Evolutionary conservation across 345 rosid genomes (phyloP), one percentile per base, ranked within the genome.

Genomic region (Dimocarpus longan): DNA sequence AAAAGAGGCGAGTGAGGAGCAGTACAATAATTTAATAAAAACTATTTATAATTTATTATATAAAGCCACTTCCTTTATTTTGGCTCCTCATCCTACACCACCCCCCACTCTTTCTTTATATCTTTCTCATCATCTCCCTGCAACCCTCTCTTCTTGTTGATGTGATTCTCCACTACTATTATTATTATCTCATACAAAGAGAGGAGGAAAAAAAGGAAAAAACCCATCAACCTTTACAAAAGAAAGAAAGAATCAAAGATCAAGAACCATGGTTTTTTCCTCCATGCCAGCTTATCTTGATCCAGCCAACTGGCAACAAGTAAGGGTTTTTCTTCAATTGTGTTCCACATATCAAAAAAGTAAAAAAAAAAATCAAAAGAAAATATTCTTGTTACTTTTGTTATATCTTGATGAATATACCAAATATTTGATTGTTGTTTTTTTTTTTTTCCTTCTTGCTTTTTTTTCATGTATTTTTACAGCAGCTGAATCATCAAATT

Each of bases 281-380:
- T 91, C 99, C 79, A 85, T 94, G 76, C 95, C 97, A 85, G 87
- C 97, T 87, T 94, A 96, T 89, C 97, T 93, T 88, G 99, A 94
- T 93, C 98, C 95, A 72, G 81, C 93, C 89, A 94, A 94, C 93
- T 96, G 98, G 98, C 98, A 91, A 74, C 97, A 91, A 83, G 98
- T 93, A 88, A 79, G 92, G 74, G 1, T 76, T 85, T 80, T 78
- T 54, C 42, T 52, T 60, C 21, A n/a, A 22, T 76, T 52, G 71
- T 78, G 48, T 56, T 70, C 26, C 18, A 68, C 76, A 15, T 44
- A 70, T 70, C 57, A 60, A 75, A 77, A 90, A 79, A 81, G 83
- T 70, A 60, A 57, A 78, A 39, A 78, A 39, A 76, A 32, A 32
- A 22, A 78, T 86, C 86, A 79, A 86, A 89, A 83, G 83, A 85